Percentiles rank a stretch among this genome's conserved stretches.
Conservation (phyloP, 495 filamentous ascomycete species). For the Penicillium daleae region DNA sequence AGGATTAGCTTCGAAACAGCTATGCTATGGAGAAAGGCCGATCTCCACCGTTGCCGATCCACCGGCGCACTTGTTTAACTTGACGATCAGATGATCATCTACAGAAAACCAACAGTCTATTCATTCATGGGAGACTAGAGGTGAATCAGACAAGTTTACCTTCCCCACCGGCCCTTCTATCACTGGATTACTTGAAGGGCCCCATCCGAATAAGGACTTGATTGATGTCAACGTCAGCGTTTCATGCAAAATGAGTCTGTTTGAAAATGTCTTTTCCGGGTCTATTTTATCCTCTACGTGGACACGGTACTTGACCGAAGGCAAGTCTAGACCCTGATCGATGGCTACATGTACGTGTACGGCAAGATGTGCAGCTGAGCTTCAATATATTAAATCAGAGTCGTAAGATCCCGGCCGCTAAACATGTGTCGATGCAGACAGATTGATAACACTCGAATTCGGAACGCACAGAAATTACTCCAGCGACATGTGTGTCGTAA, state of each 20-base stretch:
- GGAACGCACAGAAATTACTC: no score
- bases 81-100: not conserved
- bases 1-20: not conserved
- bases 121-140: no score
- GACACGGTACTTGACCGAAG: not conserved
- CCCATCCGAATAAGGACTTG: not conserved
- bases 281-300: not conserved
- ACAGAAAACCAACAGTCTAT: no score
- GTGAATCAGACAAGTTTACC: not conserved
- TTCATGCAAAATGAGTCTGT: slow-evolving; percentile 4
- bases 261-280: not conserved
- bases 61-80: not conserved
- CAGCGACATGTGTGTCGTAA: no score
- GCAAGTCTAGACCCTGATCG: not conserved
- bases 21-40: not conserved
- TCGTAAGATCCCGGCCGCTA: no score
- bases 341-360: not conserved
- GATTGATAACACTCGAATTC: no score
- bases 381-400: no score
- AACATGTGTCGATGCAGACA: no score
- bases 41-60: not conserved
- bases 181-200: not conserved
- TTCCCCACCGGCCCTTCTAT: not conserved
- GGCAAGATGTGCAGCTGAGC: no score
- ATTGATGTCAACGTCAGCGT: slow-evolving; percentile 3